Evolutionary conservation across 202 grass and related monocot species (phyloP), one percentile per base, ranked within the genome.

Genomic region (Bolboschoenoplectus hybrid): DNA sequence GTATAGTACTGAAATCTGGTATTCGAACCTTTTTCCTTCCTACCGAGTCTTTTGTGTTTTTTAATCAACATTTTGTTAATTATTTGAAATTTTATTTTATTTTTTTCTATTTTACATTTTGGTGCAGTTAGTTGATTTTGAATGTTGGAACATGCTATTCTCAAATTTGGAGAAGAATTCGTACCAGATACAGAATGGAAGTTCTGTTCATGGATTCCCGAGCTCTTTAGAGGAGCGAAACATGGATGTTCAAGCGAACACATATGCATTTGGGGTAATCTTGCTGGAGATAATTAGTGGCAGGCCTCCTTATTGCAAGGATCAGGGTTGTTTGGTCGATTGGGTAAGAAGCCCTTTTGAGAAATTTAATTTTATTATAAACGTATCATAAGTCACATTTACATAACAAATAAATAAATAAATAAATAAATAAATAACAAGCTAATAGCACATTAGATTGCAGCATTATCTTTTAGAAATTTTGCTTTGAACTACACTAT

Each of bases 251-350:
- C 96, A 95, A 79, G 89, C 67, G 55, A 98, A 95, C 17, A 94
- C 90, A 0, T 95, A 87, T 77, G 85, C 93, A 0, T 98, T 95
- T 73, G 96, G 96, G 60, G 90, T 94, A 67, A 89, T 98, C 74
- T 87, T 98, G 51, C 90, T 98, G 39, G 95, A 98, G 89, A 89
- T 95, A 57, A 95, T 98, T 71, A 95, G 93, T 26, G 95, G 96
- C 13, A 91, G 89, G 50, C 93, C 89, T 83, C 89, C 96, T 11
- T 94, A 95, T 45, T 95, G 91, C 90, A 95, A 98, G 65, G 95
- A 95, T 51, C 90, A 88, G 74, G 93, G 91, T 44, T 90, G 85
- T 80, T 87, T 98, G 80, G 81, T 93, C 2, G 89, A 91, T 65
- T 98, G 93, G 95, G 95, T 98, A 72, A 94, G 82, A 39, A 62